A percentile compares a stretch with the other conserved stretches of the same genome.
phyloP scores from a whole-genome alignment of 805 yeast species.

The Pichia heedii region DNA sequence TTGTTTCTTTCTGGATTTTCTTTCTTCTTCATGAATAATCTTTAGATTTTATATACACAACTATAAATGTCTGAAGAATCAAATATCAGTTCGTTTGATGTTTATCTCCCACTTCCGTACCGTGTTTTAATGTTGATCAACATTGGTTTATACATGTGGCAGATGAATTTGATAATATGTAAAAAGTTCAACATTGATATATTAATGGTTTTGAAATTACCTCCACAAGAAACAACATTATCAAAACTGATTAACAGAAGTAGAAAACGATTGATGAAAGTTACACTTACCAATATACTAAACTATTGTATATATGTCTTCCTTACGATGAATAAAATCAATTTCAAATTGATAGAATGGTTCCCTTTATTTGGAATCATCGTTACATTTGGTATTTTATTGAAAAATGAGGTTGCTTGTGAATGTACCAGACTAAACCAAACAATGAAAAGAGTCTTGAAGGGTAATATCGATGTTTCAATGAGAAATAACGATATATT shows the following conservation, averaged over 20 bases:
- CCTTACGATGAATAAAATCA: conserved; percentile 15
- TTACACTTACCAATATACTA: conserved; percentile 19
- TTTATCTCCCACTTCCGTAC: conserved; percentile 37
- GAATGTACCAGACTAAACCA: conserved; percentile 38
- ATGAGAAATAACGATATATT: conserved; percentile 72
- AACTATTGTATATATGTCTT: conserved; percentile 24
- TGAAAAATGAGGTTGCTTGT: conserved; percentile 20
- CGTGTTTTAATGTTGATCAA: conserved; percentile 41
- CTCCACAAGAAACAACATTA: conserved; percentile 17
- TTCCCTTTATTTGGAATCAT: conserved; percentile 33
- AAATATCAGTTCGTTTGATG: neutral
- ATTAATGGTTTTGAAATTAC: conserved; percentile 30
- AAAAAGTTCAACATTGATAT: conserved; percentile 36
- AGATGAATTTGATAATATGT: conserved; percentile 33
- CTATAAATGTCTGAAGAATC: neutral
- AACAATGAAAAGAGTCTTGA: conserved; percentile 43
- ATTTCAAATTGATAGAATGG: conserved; percentile 24
- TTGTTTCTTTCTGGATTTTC: neutral
- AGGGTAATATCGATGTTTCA: conserved; percentile 51
- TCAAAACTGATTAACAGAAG: conserved; percentile 12
- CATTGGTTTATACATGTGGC: conserved; percentile 49
- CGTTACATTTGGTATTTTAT: conserved; percentile 26
- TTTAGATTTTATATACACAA: too few species aligned
- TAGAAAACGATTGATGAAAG: conserved; percentile 13
- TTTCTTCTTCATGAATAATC: neutral